Percentiles rank a stretch among this genome's conserved stretches.
These are phyloP conservation scores for Dalbergia cultrata DNA, from an alignment of 306 rosid genomes.

Conservation along the genomic window DNA sequence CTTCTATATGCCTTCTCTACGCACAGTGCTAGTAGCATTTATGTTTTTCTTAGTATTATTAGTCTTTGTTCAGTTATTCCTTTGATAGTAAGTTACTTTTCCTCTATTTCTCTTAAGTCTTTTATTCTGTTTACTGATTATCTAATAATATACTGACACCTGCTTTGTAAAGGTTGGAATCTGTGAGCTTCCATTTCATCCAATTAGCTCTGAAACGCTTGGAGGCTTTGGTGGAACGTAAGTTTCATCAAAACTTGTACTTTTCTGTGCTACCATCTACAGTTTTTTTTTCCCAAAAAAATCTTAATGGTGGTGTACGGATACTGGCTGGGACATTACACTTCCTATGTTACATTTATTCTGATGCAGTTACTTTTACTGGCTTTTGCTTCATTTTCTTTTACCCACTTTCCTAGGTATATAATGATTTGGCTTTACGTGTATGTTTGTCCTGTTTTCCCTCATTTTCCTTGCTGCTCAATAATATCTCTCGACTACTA, in stretches of 20 bases:
- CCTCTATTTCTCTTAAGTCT: constrained; percentile 21
- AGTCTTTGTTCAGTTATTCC: constrained; percentile 4
- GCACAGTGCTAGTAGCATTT: not conserved
- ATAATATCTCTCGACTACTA: constrained; percentile 1
- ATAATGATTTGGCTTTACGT: not conserved
- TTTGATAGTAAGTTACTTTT: not conserved
- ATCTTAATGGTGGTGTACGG: constrained; percentile 8
- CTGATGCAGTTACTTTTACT: not conserved
- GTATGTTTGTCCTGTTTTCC: constrained; percentile 15
- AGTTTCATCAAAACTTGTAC: constrained; percentile 43
- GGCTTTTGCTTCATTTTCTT: not conserved
- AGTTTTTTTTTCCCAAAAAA: too few species aligned
- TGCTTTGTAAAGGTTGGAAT: constrained; percentile 74
- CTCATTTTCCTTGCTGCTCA: not conserved
- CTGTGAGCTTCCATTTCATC: constrained; percentile 95
- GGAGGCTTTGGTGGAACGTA: constrained; percentile 99
- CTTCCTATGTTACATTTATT: constrained; percentile 18
- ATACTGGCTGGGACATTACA: constrained; percentile 12
- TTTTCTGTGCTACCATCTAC: not conserved
- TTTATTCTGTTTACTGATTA: constrained; percentile 7
- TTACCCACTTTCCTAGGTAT: not conserved
- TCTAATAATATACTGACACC: constrained; percentile 41
- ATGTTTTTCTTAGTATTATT: not conserved
- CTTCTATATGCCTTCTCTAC: not conserved
- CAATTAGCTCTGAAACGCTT: constrained; percentile 79